Evolutionary conservation across 192 early-diverging fungal species (phyloP).

Genomic region (Phycomyces blakesleeanus): DNA sequence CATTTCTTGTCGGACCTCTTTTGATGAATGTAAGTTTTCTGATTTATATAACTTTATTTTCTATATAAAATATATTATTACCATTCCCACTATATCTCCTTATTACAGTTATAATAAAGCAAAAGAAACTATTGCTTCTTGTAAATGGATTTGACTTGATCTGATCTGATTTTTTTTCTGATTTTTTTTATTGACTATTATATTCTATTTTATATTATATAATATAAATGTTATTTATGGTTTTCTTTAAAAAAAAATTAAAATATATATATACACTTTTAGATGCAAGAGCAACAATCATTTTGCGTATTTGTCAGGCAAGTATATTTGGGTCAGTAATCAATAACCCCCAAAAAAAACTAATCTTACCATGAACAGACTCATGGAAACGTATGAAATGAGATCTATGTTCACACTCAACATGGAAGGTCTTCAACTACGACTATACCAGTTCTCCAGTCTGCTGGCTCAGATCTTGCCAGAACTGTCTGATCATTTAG

Average conservation of each 20-base stretch:
- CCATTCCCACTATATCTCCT: too few relatives aligned
- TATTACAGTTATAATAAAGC: too few relatives aligned
- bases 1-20: conserved; percentile 90
- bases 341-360: background rate
- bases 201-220: too few relatives aligned
- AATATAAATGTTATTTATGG: too few relatives aligned
- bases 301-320: conserved; percentile 90
- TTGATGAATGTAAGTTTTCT: conserved; percentile 73
- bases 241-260: too few relatives aligned
- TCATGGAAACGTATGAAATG: conserved; percentile 93
- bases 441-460: conserved; percentile 81
- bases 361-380: conserved; percentile 10
- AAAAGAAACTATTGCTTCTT: too few relatives aligned
- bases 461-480: conserved; percentile 77
- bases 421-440: conserved; percentile 91
- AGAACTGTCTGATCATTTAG: conserved; percentile 72
- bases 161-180: too few relatives aligned
- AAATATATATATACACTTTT: too few relatives aligned
- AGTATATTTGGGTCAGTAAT: background rate
- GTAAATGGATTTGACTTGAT: background rate
- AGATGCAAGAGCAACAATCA: conserved; percentile 92
- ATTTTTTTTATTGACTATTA: too few relatives aligned
- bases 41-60: too few relatives aligned
- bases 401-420: conserved; percentile 90
- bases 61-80: too few relatives aligned